phyloP scores from a whole-genome alignment of 768 basidiomycete species.

The Lactarius sanguifluus region DNA sequence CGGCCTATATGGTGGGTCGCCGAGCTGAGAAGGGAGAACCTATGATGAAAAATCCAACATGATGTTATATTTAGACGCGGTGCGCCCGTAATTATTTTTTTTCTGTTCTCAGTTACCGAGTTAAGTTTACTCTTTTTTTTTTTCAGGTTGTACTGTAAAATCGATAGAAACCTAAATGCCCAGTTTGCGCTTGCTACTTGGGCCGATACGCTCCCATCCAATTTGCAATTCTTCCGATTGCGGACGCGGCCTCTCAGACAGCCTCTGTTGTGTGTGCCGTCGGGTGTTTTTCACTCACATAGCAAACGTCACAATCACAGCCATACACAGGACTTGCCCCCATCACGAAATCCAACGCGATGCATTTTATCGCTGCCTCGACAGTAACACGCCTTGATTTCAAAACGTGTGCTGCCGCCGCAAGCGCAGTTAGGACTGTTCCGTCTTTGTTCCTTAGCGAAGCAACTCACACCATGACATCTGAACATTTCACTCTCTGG shows the following conservation, averaged over 20 bases:
- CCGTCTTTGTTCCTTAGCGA: constrained; percentile 50
- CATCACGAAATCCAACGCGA: constrained; percentile 46
- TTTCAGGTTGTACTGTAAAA: neutral
- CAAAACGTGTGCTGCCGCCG: constrained; percentile 54
- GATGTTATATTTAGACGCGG: neutral
- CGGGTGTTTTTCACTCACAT: constrained; percentile 14
- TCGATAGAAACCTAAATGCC: neutral
- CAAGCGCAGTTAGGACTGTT: constrained; percentile 43
- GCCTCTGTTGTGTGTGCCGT: neutral
- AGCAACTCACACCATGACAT: constrained; percentile 54
- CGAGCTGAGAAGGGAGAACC: constrained; percentile 46
- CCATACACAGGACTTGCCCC: constrained; percentile 19
- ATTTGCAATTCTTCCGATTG: neutral
- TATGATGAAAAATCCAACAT: constrained; percentile 3
- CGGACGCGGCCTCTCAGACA: constrained; percentile 1
- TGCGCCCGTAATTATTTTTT: neutral
- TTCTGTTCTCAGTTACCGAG: neutral
- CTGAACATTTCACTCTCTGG: constrained; percentile 51
- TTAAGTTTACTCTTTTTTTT: neutral
- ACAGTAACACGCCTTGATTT: constrained; percentile 60
- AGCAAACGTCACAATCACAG: constrained; percentile 27
- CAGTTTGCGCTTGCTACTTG: neutral
- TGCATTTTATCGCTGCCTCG: constrained; percentile 57
- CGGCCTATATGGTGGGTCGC: constrained; percentile 90
- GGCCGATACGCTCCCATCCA: neutral